phyloP scores from a whole-genome alignment of 176 grass and related monocot genomes.

The sorghum (Sorghum bicolor) region Sorghum_bicolor_NCBIv3 NC_012879.2:8472501-8473000 shows the following conservation, averaged over 20 bases:
- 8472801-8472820: background rate
- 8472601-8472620: background rate
- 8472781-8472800: background rate
- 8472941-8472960: background rate
- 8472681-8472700: background rate
- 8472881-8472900: background rate
- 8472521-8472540: background rate
- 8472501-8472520: conserved; percentile 2
- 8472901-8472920: background rate
- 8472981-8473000: background rate
- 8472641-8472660: background rate
- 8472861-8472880: background rate
- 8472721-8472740: background rate
- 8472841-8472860: background rate
- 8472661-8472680: background rate
- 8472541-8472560: background rate
- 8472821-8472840: background rate
- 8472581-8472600: background rate
- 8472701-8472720: background rate
- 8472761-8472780: background rate
- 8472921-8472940: background rate
- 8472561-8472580: background rate
- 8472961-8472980: background rate
- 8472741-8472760: background rate
- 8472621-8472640: background rate